Base-by-base conservation (phyloP, 306 rosid genomes). In the Medicago lupulina region DNA sequence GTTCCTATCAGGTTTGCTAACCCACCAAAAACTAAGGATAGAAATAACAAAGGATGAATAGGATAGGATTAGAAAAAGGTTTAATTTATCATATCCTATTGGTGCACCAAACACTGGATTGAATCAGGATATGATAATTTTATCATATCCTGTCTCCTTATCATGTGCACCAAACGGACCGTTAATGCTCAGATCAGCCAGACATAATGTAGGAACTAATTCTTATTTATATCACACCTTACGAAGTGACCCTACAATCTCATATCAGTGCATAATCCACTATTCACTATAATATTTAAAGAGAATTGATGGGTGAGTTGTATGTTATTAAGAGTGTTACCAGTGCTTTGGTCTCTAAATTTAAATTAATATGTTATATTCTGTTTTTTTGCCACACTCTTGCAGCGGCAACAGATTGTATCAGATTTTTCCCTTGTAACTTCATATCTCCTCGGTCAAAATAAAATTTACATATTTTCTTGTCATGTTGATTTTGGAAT, bases 391-490 rank as follows among this genome's bases (percentile, higher is more conserved):
- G 4, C 75, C 46, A 57, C 50, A 76, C 57, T 16, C 49, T 16
- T 55, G 38, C 67, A 2, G 43, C 4, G 12, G 7, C 58, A 50
- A 59, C 44, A 17, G 17, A n/a, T 19, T 54, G 23, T 55, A 28
- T 25, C 64, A 18, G n/a, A 17, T 54, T 61, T 17, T 4, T 60
- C 12, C 23, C 54, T 16, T 67, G 73, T 74, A 18, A 43, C 12
- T 62, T 54, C 64, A 51, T 76, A 9, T 62, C 36, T 78, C 40
- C 18, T 41, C 44, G 3, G 67, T 61, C 11, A 61, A 61, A 31
- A 60, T 11, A 15, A 61, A 61, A 61, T 11, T 71, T 73, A 49
- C 69, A 51, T 76, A 15, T 70, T 46, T 78, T 23, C 28, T 28
- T 46, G 41, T 60, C 21, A 63, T 53, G 62, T 58, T 71, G 15